Percentiles rank a stretch among this genome's conserved stretches.
Conservation (phyloP, 108 stramenopile species). For the Fistulifera pelliculosa region DNA sequence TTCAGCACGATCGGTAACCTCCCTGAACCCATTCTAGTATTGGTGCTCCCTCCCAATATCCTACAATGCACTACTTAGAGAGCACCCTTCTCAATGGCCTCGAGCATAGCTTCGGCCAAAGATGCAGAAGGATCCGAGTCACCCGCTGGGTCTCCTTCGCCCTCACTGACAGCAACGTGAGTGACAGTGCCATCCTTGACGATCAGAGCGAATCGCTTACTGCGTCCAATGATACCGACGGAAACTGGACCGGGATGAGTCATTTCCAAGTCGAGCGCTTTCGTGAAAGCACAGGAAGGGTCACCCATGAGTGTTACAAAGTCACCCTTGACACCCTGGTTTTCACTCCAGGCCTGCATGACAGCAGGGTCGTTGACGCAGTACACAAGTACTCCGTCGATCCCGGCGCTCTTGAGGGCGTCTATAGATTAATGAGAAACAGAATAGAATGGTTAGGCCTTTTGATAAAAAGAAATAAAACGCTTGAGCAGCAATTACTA, state of each 20-base stretch:
- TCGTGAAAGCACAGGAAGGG: conserved; percentile 56
- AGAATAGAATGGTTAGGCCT: no score
- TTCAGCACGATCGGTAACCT: no score
- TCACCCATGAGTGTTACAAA: conserved; percentile 63
- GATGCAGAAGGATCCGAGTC: conserved; percentile 30
- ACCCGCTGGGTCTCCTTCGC: conserved; percentile 51
- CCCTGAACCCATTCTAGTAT: no score
- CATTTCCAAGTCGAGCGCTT: conserved; percentile 64
- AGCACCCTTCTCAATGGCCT: conserved; percentile 22
- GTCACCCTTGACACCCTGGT: conserved; percentile 36
- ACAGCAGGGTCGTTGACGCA: conserved; percentile 71
- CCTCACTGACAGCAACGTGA: conserved; percentile 48
- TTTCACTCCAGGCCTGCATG: conserved; percentile 68
- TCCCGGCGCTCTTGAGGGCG: conserved; percentile 40
- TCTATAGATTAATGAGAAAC: conserved; percentile 15
- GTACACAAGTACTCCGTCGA: conserved; percentile 57
- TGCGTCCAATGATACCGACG: conserved; percentile 50
- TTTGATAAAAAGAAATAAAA: no score
- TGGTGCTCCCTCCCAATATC: no score
- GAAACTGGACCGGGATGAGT: conserved; percentile 54
- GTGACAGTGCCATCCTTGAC: conserved; percentile 59
- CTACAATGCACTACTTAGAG: no score
- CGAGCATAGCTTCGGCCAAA: conserved; percentile 36
- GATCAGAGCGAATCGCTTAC: conserved; percentile 66
- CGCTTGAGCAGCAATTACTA: no score